Base-by-base conservation (phyloP, 495 filamentous ascomycete genomes). In the Penicillium samsonianum region DNA sequence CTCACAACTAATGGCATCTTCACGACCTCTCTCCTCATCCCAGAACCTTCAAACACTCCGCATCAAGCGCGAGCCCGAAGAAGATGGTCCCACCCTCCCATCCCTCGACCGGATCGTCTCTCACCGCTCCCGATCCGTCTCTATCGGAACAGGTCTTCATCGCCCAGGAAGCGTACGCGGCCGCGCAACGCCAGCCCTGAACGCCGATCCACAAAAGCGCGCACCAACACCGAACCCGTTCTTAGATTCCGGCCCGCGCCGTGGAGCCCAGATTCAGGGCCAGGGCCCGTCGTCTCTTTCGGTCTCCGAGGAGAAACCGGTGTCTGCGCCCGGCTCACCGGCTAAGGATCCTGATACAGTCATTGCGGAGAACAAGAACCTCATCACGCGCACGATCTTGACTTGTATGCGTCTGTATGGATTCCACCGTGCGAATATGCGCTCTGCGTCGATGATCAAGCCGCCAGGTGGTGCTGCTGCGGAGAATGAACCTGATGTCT, bases 391-490 rank as follows among this genome's bases (percentile, higher is more conserved):
- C 38, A 79, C 77, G 0, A 76, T 78, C 14, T 76, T 88, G 71
- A 83, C 85, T 5, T 84, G 80, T 53, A 87, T 88, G 84, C 82
- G 85, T 0, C 67, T 88, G 10, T 81, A 86, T 60, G 85, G 85
- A 7, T 78, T 83, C 40, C 78, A 84, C 57, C 82, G 83, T 42
- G 65, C 73, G 2, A 61, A 69, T 4, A 53, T 59, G 16, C 73
- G 73, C 12, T 58, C 70, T 19, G 8, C 41, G 1, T 51, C 60
- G 7, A 61, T 57, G 17, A 63, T 55, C 41, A 70, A 68, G 35
- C 35, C 51, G 14, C 31, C 54, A 35, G 35, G 16, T n/a, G 35
- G 35, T 17, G 33, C 52, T 16, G 61, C 40, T 14, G 44, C 35
- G 4, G 61, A 66, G 14, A 33, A 53, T 25, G 73, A 74, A 22